These are phyloP conservation scores for Albifimbria verrucaria DNA, from an alignment of 2,329 filamentous ascomycete genomes.

Conservation along the genomic window DNA sequence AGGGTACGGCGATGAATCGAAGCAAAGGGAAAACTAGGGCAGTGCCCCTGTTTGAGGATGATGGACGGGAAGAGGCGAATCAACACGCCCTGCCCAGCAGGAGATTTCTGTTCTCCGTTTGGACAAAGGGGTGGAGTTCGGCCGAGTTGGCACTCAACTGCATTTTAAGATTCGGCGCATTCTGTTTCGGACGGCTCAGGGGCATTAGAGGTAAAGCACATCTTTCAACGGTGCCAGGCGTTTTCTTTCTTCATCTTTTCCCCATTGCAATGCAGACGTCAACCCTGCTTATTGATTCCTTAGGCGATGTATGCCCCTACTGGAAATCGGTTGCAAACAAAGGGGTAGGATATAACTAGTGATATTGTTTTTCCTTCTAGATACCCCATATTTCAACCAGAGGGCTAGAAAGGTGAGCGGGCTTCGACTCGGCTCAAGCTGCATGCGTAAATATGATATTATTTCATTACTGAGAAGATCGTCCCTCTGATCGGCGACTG, in stretches of 20 bases:
- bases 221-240: constrained; percentile 21
- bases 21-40: constrained; percentile 25
- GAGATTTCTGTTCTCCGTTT: too few species aligned
- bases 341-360: too few species aligned
- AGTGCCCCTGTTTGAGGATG: too few species aligned
- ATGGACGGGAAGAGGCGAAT: too few species aligned
- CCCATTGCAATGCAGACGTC: constrained; percentile 21
- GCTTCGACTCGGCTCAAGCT: constrained; percentile 26
- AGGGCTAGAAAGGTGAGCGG: constrained; percentile 19
- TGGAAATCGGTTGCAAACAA: too few species aligned
- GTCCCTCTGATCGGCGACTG: constrained; percentile 6
- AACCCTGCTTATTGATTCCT: constrained; percentile 27
- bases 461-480: not conserved
- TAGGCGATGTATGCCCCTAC: too few species aligned
- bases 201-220: constrained; percentile 8
- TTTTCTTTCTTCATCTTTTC: constrained; percentile 10
- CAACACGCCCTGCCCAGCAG: too few species aligned
- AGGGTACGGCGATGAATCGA: constrained; percentile 56
- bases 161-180: constrained; percentile 20
- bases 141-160: constrained; percentile 27
- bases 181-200: constrained; percentile 8
- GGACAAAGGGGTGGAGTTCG: constrained; percentile 10
- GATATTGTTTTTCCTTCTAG: constrained; percentile 15
- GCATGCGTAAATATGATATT: not conserved
- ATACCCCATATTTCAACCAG: constrained; percentile 35